Percentiles rank a stretch among this genome's conserved stretches.
phyloP scores from a whole-genome alignment of 177 flowering plant species.

The Tripterygium wilfordii region DNA sequence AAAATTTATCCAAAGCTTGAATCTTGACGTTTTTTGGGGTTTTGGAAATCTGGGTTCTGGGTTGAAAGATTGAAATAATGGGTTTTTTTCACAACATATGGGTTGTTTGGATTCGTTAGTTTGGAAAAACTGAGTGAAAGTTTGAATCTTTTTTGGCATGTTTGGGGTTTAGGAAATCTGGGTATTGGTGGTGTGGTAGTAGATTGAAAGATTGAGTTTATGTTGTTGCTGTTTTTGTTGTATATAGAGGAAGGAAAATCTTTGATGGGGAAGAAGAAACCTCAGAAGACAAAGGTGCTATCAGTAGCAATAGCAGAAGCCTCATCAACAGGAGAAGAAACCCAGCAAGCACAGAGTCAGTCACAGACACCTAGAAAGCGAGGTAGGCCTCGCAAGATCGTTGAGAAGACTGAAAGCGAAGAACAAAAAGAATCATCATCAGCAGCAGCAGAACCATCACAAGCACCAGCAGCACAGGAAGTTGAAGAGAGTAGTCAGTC shows the following conservation, averaged over 20 bases:
- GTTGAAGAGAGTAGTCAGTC: constrained; percentile 4
- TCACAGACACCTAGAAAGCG: constrained; percentile 38
- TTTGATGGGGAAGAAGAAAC: constrained; percentile 56
- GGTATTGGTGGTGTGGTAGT: not conserved
- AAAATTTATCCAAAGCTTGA: not conserved
- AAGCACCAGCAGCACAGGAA: constrained; percentile 1
- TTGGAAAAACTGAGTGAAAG: not conserved
- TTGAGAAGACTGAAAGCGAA: constrained; percentile 16
- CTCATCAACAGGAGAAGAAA: constrained; percentile 19
- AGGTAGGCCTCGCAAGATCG: constrained; percentile 56
- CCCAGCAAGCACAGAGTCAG: constrained; percentile 9
- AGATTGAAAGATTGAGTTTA: not conserved
- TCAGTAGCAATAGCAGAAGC: constrained; percentile 38
- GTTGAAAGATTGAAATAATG: not conserved
- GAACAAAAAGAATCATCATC: constrained; percentile 3
- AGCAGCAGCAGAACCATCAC: constrained; percentile 9
- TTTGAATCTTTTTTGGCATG: constrained; percentile 1
- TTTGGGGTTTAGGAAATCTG: not conserved
- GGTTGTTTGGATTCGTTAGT: not conserved
- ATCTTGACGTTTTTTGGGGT: not conserved
- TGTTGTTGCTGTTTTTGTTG: not conserved
- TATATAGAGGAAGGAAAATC: not conserved
- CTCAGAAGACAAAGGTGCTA: constrained; percentile 33
- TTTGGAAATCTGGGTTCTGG: not conserved
- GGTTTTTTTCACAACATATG: not conserved